Conservation (phyloP, 306 rosid species). For the Hylodesmum podocarpum region DNA sequence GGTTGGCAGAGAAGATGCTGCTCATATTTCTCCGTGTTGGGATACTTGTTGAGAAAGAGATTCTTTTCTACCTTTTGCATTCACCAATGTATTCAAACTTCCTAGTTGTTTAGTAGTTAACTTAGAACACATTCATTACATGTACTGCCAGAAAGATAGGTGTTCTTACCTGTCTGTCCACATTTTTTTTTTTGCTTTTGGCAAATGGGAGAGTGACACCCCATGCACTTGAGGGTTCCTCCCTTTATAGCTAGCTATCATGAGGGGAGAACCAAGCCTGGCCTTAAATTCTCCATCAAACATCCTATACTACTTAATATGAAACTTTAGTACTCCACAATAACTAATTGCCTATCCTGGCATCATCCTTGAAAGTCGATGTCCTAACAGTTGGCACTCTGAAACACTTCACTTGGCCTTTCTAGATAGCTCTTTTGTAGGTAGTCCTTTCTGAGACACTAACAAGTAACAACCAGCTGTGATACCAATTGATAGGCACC, state of each 20-base stretch:
- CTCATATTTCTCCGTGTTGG: neutral
- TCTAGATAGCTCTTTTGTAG: neutral
- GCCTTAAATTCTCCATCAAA: neutral
- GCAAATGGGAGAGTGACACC: neutral
- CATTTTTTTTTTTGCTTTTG: neutral
- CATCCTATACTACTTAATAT: neutral
- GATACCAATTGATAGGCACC: neutral
- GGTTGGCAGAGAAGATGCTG: neutral
- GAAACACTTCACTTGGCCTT: neutral
- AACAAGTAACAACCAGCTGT: neutral
- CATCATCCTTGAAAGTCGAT: neutral
- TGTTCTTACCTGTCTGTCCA: neutral
- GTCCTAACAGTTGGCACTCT: neutral
- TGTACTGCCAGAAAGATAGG: neutral
- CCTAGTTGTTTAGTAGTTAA: neutral
- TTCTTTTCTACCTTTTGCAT: neutral
- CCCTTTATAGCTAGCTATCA: neutral
- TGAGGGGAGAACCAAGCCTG: neutral
- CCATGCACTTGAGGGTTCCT: neutral
- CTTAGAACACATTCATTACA: neutral
- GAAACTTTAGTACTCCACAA: neutral
- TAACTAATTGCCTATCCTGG: neutral
- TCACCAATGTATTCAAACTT: neutral
- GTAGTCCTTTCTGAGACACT: neutral
- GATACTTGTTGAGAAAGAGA: neutral